phyloP scores from a whole-genome alignment of 208 protist species.

The Acanthamoeba healyi region DNA sequence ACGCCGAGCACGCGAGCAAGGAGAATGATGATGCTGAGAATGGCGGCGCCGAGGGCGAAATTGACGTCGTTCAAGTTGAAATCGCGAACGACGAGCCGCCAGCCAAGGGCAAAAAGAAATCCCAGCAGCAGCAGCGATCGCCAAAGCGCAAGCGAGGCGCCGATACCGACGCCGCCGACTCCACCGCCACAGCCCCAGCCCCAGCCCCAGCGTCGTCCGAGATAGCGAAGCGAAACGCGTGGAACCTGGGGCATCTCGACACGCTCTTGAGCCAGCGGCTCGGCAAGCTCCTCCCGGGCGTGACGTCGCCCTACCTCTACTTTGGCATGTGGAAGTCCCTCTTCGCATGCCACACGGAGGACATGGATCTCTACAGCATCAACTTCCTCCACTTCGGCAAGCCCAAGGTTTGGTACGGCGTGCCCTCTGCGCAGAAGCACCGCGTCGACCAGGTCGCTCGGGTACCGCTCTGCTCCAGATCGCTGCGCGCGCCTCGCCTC shows the following conservation, averaged over 20 bases:
- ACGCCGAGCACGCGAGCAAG: no score
- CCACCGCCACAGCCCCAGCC: background rate
- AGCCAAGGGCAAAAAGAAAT: background rate
- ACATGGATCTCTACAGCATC: conserved; percentile 81
- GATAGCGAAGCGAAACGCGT: background rate
- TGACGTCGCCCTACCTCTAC: conserved; percentile 81
- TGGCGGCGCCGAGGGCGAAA: background rate
- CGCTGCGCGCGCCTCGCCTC: no score
- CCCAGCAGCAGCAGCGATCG: background rate
- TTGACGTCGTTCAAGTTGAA: background rate
- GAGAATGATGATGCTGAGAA: background rate
- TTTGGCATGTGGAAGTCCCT: conserved; percentile 80
- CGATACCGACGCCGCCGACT: background rate
- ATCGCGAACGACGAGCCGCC: conserved; percentile 26
- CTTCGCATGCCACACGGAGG: conserved; percentile 84
- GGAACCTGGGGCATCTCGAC: conserved; percentile 71
- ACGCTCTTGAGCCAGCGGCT: conserved; percentile 56
- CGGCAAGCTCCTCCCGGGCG: conserved; percentile 74
- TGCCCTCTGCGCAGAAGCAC: conserved; percentile 27
- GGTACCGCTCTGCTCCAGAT: conserved; percentile 8
- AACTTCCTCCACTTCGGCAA: conserved; percentile 78
- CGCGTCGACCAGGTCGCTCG: conserved; percentile 61
- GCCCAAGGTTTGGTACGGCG: conserved; percentile 83
- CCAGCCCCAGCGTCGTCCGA: background rate
- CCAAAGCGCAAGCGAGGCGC: background rate